A percentile compares a stretch with the other conserved stretches of the same genome.
Evolutionary conservation across 768 basidiomycete genomes (phyloP).

Genomic region (Rhizopogon sp.): DNA sequence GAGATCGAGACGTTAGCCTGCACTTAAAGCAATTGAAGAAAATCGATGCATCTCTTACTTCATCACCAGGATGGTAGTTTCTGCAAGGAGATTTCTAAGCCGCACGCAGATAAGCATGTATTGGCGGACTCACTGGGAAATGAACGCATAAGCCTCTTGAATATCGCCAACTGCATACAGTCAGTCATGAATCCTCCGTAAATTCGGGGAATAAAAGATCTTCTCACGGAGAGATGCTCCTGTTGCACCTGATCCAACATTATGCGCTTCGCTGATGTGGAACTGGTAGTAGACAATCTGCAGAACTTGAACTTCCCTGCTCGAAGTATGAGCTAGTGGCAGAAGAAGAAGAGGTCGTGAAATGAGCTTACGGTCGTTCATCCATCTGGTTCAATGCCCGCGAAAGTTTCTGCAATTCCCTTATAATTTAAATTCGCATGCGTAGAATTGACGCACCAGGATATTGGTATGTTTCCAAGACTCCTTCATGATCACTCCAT

Average conservation of each 20-base stretch:
- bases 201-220: neutral
- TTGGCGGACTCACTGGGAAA: slow-evolving; percentile 16
- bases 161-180: slow-evolving; percentile 55
- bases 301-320: slow-evolving; percentile 37
- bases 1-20: slow-evolving; percentile 3
- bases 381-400: slow-evolving; percentile 49
- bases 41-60: slow-evolving; percentile 33
- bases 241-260: slow-evolving; percentile 48
- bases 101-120: neutral
- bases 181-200: slow-evolving; percentile 2
- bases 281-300: slow-evolving; percentile 63
- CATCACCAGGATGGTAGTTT: slow-evolving; percentile 69
- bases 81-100: slow-evolving; percentile 27
- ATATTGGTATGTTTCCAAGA: slow-evolving; percentile 53
- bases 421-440: neutral
- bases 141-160: slow-evolving; percentile 60
- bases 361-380: slow-evolving; percentile 26
- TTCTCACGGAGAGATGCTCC: slow-evolving; percentile 54
- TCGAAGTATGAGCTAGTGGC: neutral
- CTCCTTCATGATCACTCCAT: slow-evolving; percentile 43
- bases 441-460: slow-evolving; percentile 32
- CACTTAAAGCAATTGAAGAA: neutral
- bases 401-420: slow-evolving; percentile 40
- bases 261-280: slow-evolving; percentile 54
- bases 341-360: neutral